A percentile compares a stretch with the other conserved stretches of the same genome.
Evolutionary conservation across 2,329 filamentous ascomycete genomes (phyloP).

Genomic region (Thelonectria rubi): DNA sequence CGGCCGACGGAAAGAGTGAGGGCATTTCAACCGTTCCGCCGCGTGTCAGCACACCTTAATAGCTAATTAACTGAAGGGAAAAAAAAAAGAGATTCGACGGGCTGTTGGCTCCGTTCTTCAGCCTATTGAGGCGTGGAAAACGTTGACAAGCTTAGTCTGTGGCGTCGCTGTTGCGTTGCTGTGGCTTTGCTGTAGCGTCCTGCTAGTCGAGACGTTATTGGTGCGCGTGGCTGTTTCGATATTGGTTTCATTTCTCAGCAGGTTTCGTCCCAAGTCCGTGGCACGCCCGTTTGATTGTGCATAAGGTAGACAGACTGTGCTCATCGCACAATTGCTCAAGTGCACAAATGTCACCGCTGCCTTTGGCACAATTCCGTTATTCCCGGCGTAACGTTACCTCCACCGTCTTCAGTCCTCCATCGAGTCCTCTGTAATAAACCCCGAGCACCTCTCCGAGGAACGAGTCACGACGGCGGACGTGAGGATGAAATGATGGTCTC

Average conservation of each 20-base stretch:
- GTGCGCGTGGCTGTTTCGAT: neutral
- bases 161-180: too few relatives aligned
- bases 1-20: neutral
- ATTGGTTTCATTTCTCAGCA: neutral
- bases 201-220: neutral
- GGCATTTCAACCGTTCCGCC: neutral
- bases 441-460: too few relatives aligned
- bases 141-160: neutral
- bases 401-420: neutral
- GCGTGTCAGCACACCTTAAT: neutral
- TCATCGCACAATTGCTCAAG: neutral
- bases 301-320: too few relatives aligned
- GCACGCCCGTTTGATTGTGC: too few relatives aligned
- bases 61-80: too few relatives aligned
- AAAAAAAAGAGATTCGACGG: neutral
- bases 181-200: neutral
- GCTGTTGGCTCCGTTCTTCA: neutral
- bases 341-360: neutral
- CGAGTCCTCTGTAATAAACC: neutral
- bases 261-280: neutral
- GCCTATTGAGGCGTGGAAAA: neutral
- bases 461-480: neutral
- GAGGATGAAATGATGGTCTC: neutral
- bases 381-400: slow-evolving; percentile 2
- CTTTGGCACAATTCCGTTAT: neutral